Conservation (phyloP, 2,329 filamentous ascomycete genomes). For the Zelopaecilomyces penicillatus region DNA sequence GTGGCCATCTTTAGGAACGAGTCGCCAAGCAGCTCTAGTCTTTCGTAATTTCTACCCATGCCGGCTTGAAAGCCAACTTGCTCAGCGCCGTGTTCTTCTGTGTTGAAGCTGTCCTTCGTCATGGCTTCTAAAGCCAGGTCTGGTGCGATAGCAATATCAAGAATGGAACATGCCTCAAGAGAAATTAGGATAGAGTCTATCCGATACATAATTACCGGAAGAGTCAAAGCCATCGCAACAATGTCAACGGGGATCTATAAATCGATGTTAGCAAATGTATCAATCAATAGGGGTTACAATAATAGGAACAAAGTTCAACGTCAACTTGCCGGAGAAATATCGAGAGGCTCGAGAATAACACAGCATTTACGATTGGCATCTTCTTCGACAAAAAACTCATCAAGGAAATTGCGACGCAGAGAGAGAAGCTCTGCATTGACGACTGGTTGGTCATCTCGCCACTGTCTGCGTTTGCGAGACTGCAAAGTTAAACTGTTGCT, state of each 20-base stretch:
- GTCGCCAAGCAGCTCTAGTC: conserved; percentile 88
- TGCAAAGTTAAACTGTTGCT: conserved; percentile 68
- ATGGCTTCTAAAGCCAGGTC: conserved; percentile 76
- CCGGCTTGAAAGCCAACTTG: conserved; percentile 69
- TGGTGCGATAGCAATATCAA: conserved; percentile 58
- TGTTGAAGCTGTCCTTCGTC: conserved; percentile 86
- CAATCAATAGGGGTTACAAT: not conserved
- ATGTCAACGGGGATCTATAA: conserved; percentile 56
- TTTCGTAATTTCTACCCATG: conserved; percentile 92
- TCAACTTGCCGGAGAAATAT: conserved; percentile 61
- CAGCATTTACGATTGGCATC: conserved; percentile 44
- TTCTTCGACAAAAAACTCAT: conserved; percentile 51
- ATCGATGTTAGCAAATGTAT: not conserved
- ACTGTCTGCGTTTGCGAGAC: conserved; percentile 39
- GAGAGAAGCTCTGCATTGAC: conserved; percentile 65
- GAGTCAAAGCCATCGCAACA: conserved; percentile 64
- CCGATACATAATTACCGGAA: conserved; percentile 78
- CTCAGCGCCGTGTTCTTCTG: conserved; percentile 59
- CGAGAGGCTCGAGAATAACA: conserved; percentile 68
- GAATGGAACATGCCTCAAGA: conserved; percentile 59
- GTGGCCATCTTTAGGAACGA: conserved; percentile 94
- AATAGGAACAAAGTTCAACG: not conserved
- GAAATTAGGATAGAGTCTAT: conserved; percentile 76
- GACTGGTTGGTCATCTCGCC: conserved; percentile 69
- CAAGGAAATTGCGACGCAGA: conserved; percentile 75